Evolutionary conservation across 805 yeast genomes (phyloP).

Genomic region (Saccharomyces paradoxus): DNA sequence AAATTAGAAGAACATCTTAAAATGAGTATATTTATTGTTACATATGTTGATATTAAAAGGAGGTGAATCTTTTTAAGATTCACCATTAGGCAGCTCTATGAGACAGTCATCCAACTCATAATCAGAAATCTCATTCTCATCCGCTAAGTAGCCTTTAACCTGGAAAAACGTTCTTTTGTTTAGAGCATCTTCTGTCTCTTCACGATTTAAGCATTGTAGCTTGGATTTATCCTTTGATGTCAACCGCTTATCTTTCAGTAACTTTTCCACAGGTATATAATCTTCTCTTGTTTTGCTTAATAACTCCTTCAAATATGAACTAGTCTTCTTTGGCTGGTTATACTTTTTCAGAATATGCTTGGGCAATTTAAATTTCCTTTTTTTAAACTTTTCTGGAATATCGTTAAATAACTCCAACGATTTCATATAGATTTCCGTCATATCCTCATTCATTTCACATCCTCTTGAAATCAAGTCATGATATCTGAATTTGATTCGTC

Average conservation of each 20-base stretch:
- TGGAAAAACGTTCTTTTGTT: conserved; percentile 16
- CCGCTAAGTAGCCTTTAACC: conserved; percentile 10
- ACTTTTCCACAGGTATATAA: conserved; percentile 11
- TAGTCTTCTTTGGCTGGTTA: conserved; percentile 5
- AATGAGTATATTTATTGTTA: background rate
- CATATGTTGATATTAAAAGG: conserved; percentile 9
- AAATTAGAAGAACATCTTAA: too few relatives aligned
- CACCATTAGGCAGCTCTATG: conserved; percentile 8
- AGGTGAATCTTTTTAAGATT: conserved; percentile 12
- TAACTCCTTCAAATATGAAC: conserved; percentile 2
- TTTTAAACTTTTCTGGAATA: conserved; percentile 20
- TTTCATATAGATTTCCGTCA: conserved; percentile 26
- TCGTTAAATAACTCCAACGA: conserved; percentile 26
- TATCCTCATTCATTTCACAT: conserved; percentile 27
- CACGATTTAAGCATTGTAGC: conserved; percentile 6
- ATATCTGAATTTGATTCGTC: conserved; percentile 14
- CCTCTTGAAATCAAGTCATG: conserved; percentile 25
- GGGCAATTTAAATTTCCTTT: conserved; percentile 19
- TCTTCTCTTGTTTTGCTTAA: conserved; percentile 7
- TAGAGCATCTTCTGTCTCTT: conserved; percentile 8
- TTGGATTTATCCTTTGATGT: conserved; percentile 11
- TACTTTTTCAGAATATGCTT: conserved; percentile 19
- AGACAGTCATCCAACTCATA: conserved; percentile 14
- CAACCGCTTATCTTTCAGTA: conserved; percentile 14
- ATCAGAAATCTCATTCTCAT: background rate